These are phyloP conservation scores for Carex kokanica DNA, from an alignment of 176 grass and related monocot genomes.

Conservation along the genomic window DNA sequence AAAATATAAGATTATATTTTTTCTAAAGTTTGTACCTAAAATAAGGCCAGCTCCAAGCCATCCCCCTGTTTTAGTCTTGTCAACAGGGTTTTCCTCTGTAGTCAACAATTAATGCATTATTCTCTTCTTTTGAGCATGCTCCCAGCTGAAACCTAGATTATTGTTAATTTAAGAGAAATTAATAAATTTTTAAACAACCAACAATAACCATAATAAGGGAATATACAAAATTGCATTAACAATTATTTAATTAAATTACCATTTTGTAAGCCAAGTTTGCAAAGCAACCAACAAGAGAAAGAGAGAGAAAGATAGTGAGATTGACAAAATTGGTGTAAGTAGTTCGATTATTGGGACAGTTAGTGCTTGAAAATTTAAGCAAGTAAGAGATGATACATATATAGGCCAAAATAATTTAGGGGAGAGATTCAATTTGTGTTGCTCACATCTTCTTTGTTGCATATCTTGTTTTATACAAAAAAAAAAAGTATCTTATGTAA, in stretches of 20 bases:
- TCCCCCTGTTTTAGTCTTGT: conserved; percentile 71
- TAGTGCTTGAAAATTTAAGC: neutral
- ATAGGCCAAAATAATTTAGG: neutral
- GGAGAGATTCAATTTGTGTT: conserved; percentile 5
- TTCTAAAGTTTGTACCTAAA: conserved; percentile 35
- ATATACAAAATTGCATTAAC: neutral
- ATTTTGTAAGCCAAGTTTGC: neutral
- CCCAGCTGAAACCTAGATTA: conserved; percentile 51
- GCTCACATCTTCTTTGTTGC: conserved; percentile 20
- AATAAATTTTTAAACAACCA: neutral
- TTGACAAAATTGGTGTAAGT: neutral
- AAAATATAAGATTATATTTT: neutral
- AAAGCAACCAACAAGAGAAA: neutral
- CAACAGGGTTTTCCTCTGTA: conserved; percentile 60
- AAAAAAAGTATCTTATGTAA: neutral
- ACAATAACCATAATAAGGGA: neutral
- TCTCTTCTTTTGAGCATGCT: conserved; percentile 29
- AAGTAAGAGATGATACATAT: neutral
- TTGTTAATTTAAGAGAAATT: neutral
- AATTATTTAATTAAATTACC: neutral
- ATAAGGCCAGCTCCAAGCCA: conserved; percentile 85
- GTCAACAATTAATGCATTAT: conserved; percentile 34
- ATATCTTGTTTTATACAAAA: neutral
- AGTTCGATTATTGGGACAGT: neutral
- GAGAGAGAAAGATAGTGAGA: neutral